Percentiles rank a stretch among this genome's conserved stretches.
Evolutionary conservation across 805 yeast genomes (phyloP).

Genomic region (Cyberlindnera maritima): DNA sequence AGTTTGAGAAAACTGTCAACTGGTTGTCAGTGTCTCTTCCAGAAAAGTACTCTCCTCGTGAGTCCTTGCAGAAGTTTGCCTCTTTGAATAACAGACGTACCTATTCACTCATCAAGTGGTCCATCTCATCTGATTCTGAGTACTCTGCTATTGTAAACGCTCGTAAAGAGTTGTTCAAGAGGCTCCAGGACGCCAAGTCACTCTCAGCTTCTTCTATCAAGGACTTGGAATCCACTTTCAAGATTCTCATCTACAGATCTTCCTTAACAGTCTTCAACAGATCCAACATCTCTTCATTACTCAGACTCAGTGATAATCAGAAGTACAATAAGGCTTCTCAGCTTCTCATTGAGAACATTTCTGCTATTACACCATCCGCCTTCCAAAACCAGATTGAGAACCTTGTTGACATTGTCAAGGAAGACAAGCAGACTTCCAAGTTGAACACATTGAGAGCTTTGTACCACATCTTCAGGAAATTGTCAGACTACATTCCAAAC

Average conservation of each 20-base stretch:
- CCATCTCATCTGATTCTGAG: conserved; percentile 56
- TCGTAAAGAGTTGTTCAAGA: conserved; percentile 57
- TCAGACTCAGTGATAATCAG: conserved; percentile 37
- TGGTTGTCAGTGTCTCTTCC: conserved; percentile 66
- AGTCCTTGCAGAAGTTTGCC: conserved; percentile 50
- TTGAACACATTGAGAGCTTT: conserved; percentile 51
- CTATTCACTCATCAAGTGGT: conserved; percentile 51
- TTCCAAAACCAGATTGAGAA: conserved; percentile 57
- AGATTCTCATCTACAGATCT: conserved; percentile 58
- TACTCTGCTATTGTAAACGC: conserved; percentile 59
- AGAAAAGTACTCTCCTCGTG: conserved; percentile 43
- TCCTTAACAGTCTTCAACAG: conserved; percentile 62
- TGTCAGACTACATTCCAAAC: conserved; percentile 46
- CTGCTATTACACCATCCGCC: conserved; percentile 58
- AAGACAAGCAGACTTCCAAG: conserved; percentile 17
- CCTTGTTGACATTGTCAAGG: conserved; percentile 40
- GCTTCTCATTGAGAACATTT: conserved; percentile 55
- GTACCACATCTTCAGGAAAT: conserved; percentile 52
- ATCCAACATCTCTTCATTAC: conserved; percentile 54
- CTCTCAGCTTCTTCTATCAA: conserved; percentile 37
- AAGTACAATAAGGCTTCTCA: conserved; percentile 40
- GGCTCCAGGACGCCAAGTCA: conserved; percentile 50
- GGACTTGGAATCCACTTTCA: conserved; percentile 51
- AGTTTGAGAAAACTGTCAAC: conserved; percentile 51
- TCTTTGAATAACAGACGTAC: conserved; percentile 57